Conservation (phyloP, 1,139 yeast species). For the Geotrichum phurueaensis region DNA sequence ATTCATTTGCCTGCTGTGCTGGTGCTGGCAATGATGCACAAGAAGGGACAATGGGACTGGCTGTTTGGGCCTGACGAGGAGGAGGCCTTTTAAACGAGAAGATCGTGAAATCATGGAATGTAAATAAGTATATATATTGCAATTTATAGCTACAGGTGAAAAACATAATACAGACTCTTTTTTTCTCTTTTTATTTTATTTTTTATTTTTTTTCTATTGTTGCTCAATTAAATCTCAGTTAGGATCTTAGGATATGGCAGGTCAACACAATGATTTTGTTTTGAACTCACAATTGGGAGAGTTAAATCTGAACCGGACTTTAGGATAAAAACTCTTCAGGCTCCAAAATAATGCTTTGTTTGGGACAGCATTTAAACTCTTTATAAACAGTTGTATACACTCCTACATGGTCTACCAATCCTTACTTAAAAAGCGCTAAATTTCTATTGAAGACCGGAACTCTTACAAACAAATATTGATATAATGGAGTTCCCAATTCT, state of each 20-base stretch:
- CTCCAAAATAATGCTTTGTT: no score
- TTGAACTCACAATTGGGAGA: no score
- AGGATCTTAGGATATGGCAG: no score
- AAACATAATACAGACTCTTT: not conserved
- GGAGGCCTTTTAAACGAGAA: conserved; percentile 8
- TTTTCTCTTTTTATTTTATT: not conserved
- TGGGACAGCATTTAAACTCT: no score
- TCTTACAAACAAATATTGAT: no score
- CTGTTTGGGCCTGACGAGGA: conserved; percentile 31
- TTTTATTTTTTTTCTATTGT: not conserved
- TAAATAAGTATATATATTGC: not conserved
- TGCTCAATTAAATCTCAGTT: not conserved
- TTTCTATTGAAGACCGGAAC: not conserved
- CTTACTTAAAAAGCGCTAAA: not conserved
- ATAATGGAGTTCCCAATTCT: conserved; percentile 7
- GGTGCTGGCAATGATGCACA: conserved; percentile 88
- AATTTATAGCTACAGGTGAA: not conserved
- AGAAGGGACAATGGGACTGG: conserved; percentile 93
- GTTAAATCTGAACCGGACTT: no score
- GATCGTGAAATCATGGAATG: not conserved
- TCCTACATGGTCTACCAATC: no score
- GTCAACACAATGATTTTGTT: no score
- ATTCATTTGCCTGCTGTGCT: conserved; percentile 89
- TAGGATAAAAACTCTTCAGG: no score
- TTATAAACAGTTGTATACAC: no score